Conservation (phyloP, 345 rosid genomes). For the Adansonia digitata region DNA sequence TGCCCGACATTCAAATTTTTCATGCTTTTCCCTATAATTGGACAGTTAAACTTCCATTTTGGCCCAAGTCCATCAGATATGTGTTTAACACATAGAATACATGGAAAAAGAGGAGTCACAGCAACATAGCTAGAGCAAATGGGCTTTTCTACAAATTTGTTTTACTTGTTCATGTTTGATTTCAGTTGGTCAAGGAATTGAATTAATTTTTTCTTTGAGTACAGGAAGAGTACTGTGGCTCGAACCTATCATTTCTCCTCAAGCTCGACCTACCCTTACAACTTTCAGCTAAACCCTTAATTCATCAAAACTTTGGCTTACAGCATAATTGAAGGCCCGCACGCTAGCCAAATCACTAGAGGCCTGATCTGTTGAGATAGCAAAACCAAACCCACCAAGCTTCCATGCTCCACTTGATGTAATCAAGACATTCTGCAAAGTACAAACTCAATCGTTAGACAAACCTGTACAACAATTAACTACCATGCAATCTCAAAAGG, state of each 20-base stretch:
- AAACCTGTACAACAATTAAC: not conserved
- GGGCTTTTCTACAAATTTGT: not conserved
- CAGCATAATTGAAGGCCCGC: constrained; percentile 83
- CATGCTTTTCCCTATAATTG: not conserved
- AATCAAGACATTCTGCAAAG: constrained; percentile 72
- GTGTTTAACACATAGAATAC: not conserved
- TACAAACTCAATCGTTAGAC: not conserved
- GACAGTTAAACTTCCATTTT: not conserved
- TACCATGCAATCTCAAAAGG: not conserved
- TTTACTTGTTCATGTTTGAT: not conserved
- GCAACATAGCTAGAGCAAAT: not conserved
- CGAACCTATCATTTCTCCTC: not conserved
- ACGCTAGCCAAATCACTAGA: constrained; percentile 47
- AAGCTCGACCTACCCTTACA: not conserved
- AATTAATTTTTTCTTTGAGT: not conserved
- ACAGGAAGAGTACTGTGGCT: not conserved
- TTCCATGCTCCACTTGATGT: constrained; percentile 97
- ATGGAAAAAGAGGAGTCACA: not conserved
- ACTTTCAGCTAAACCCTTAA: not conserved
- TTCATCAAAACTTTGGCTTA: constrained; percentile 34
- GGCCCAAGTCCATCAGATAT: not conserved
- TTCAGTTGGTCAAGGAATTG: not conserved
- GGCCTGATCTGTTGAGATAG: constrained; percentile 61
- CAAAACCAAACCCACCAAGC: constrained; percentile 95
- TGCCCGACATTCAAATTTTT: not conserved